Evolutionary conservation across 208 protist species (phyloP), one percentile per base, ranked within the genome.

Genomic region (Leishmania mexicana): DNA sequence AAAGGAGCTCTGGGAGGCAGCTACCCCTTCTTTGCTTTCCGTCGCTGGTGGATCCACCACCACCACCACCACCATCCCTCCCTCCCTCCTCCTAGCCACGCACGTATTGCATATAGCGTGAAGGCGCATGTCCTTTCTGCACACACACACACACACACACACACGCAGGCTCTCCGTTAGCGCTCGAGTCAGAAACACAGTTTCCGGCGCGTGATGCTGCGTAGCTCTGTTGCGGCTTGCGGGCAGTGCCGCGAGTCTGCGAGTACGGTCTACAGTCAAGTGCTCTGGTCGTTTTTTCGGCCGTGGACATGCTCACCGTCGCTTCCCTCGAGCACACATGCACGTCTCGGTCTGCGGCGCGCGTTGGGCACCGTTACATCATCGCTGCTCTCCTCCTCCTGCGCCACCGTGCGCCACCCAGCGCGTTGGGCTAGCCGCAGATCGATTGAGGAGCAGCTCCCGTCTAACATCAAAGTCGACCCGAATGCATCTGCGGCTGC

Each of bases 381-480:
- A 31, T 58, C 35, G 24, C 73, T n/a, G 31, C 38, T 28, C 47
- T 49, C 45, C 45, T 58, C 49, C 19, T 76, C 31, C 42, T 49
- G 60, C 19, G 45, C 60, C 58, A 21, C 71, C 38, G 57, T 5
- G 57, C 57, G n/a, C 10, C 57, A 68, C 38, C 21, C 21, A 19
- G 35, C 1, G n/a, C 68, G 78, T n/a, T 49, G 51, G 13, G 47
- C 83, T 19, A 88, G 84, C 21, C 87, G 85, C 40, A 79, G 81
- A 47, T 80, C 81, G 0, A 84, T 92, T 40, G 89, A 90, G 78
- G 81, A 84, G 31, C 77, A 80, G 54, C 80, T 90, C 11, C 89
- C 89, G 62, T 79, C 81, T 4, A 75, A 90, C 78, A 87, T 89
- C 15, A 88, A 87, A 75, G 75, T 89, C 4, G 68, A 90, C 65